A percentile compares a stretch with the other conserved stretches of the same genome.
Evolutionary conservation across 768 basidiomycete species (phyloP).

Genomic region (Mycena galopus): DNA sequence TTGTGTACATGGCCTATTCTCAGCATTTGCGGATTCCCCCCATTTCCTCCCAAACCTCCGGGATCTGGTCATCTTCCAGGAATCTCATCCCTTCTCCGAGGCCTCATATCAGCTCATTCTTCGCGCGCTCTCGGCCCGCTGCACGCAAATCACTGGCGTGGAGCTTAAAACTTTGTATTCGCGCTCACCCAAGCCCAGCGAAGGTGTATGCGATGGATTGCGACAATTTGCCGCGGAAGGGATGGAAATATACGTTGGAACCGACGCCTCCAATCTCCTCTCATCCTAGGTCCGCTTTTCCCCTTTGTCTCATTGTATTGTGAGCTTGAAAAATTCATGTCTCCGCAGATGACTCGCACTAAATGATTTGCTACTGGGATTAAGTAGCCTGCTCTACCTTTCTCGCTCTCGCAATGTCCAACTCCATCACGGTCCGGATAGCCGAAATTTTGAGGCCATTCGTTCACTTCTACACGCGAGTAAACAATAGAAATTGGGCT

Average conservation of each 20-base stretch:
- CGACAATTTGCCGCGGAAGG: not conserved
- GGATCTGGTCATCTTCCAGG: not conserved
- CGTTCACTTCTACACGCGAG: too few species aligned
- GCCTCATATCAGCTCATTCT: not conserved
- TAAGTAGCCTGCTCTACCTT: too few species aligned
- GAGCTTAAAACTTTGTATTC: not conserved
- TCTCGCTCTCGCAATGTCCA: too few species aligned
- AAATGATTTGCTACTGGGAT: too few species aligned
- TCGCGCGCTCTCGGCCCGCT: not conserved
- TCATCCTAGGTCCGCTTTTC: too few species aligned
- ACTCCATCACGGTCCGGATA: too few species aligned
- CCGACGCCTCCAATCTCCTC: not conserved
- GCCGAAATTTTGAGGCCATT: too few species aligned
- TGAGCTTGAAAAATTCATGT: too few species aligned
- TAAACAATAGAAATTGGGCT: too few species aligned
- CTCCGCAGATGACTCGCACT: too few species aligned
- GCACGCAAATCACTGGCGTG: not conserved
- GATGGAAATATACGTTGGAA: not conserved
- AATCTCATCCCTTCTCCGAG: not conserved
- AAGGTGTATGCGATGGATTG: not conserved
- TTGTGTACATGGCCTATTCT: not conserved
- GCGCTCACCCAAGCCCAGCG: too few species aligned
- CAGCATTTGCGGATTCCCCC: not conserved
- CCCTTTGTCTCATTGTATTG: too few species aligned
- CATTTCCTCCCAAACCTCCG: not conserved